These are phyloP conservation scores for Lentinus tigrinus DNA, from an alignment of 768 basidiomycete species.

Conservation along the genomic window DNA sequence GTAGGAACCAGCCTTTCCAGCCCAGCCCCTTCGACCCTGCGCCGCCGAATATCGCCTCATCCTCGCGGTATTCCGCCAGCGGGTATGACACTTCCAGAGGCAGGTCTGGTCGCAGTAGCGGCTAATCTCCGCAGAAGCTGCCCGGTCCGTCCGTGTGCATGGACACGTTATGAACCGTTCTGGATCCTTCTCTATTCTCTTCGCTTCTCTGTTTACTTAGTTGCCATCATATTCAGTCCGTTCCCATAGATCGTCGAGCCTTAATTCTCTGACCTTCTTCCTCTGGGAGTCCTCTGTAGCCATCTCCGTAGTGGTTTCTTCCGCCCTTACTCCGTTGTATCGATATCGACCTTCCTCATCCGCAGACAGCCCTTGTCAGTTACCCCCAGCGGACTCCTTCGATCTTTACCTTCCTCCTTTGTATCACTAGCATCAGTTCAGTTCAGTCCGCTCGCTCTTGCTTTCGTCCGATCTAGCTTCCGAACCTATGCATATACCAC, in stretches of 20 bases:
- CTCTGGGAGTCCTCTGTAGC: not conserved
- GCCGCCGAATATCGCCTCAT: conserved; percentile 23
- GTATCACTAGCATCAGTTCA: conserved; percentile 9
- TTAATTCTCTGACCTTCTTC: not conserved
- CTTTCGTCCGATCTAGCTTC: not conserved
- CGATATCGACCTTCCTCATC: conserved; percentile 1
- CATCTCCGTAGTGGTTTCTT: not conserved
- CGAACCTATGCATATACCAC: not conserved
- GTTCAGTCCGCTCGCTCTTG: not conserved
- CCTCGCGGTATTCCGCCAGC: conserved; percentile 18
- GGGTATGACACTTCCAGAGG: not conserved
- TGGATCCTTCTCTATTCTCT: not conserved
- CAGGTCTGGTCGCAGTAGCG: conserved; percentile 7
- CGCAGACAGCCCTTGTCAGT: not conserved
- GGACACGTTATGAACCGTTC: not conserved
- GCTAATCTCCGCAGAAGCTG: conserved; percentile 7
- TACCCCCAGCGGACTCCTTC: not conserved
- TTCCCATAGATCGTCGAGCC: not conserved
- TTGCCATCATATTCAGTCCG: not conserved
- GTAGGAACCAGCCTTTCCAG: conserved; percentile 17
- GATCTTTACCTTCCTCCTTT: conserved; percentile 1
- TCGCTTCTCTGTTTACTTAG: not conserved
- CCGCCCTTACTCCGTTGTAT: not conserved
- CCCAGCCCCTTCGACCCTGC: conserved; percentile 18
- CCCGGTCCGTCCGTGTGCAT: too few relatives aligned